Evolutionary conservation across 1,284 basidiomycete genomes (phyloP), one percentile per base, ranked within the genome.

Genomic region (Marasmius fiardii): DNA sequence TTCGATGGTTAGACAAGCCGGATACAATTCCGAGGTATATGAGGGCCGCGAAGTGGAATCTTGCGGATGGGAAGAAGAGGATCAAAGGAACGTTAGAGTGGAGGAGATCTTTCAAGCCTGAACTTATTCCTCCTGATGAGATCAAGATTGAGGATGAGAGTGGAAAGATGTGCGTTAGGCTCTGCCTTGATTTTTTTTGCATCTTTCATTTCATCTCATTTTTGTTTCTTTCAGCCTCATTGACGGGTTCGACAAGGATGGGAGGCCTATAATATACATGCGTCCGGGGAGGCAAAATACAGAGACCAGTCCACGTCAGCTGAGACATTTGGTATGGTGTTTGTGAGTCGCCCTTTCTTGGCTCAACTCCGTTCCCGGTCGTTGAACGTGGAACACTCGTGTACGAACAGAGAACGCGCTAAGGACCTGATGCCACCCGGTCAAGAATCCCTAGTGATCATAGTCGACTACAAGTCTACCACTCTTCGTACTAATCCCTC

Each of bases 201-300:
- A n/a, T n/a, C 24, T 12, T 26, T 7, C 14, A 6, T 20, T 12
- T 21, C 23, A 50, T 16, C 28, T 11, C 8, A 26, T 54, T 37
- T 44, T 20, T 31, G 54, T 18, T 37, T 31, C 24, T 50, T 10
- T 50, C 18, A 93, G 92, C 44, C 80, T 93, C 50, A 70, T 93
- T 52, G 89, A 85, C 53, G 92, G 92, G 1, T 94, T 93, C 64
- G 92, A 94, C 68, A 79, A 78, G 57, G 89, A 92, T 58, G 90
- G 89, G 3, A 77, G 92, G 23, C 91, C 92, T 0, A 85, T 93
- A 47, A 74, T 94, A 23, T 93, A 92, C 72, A 86, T 94, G 84
- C 85, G 88, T 16, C 91, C 92, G 0, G 89, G 90, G 12, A 76
- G 83, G 58, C 90, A 94, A 67, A 93, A 93, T 68, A 93, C 92